Conservation (phyloP, 2,329 filamentous ascomycete species). For the Lachnellula occidentalis region DNA sequence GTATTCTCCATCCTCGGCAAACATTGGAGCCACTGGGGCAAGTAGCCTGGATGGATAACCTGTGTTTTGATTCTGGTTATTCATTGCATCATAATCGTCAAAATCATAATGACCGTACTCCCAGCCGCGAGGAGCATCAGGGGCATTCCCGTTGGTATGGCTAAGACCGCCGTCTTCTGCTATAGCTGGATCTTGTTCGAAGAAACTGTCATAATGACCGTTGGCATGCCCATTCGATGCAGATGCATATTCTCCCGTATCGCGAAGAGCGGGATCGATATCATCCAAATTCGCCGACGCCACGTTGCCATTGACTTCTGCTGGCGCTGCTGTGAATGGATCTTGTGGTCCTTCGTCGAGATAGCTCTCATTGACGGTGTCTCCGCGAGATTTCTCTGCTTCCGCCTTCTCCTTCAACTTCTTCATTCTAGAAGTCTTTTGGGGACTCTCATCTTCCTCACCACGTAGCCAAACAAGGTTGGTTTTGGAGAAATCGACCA, state of each 20-base stretch:
- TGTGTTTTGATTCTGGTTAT: slow-evolving; percentile 6
- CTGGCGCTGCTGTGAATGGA: slow-evolving; percentile 8
- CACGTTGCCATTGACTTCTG: slow-evolving; percentile 1
- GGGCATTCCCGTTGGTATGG: slow-evolving; percentile 2
- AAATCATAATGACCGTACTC: slow-evolving; percentile 20
- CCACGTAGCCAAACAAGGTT: slow-evolving; percentile 79
- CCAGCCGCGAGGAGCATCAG: slow-evolving; percentile 5
- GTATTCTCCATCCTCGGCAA: slow-evolving; percentile 13
- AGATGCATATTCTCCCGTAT: slow-evolving; percentile 1
- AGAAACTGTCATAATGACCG: slow-evolving; percentile 6
- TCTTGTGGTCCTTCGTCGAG: slow-evolving; percentile 12
- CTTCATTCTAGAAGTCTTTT: slow-evolving; percentile 35
- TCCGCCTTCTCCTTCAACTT: slow-evolving; percentile 31
- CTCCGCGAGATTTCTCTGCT: slow-evolving; percentile 26
- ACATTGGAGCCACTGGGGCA: slow-evolving; percentile 16
- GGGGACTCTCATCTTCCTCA: slow-evolving; percentile 41
- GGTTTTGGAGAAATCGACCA: slow-evolving; percentile 86
- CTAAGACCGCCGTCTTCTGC: slow-evolving; percentile 4
- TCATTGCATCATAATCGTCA: slow-evolving; percentile 16
- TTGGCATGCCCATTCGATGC: slow-evolving; percentile 5
- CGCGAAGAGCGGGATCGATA: slow-evolving; percentile 27
- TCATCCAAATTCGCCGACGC: slow-evolving; percentile 16
- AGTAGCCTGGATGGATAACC: slow-evolving; percentile 22
- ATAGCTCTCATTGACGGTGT: slow-evolving; percentile 21
- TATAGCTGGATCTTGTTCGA: slow-evolving; percentile 3